These are phyloP conservation scores for Psidium guajava DNA, from an alignment of 345 rosid species.

Conservation along the genomic window DNA sequence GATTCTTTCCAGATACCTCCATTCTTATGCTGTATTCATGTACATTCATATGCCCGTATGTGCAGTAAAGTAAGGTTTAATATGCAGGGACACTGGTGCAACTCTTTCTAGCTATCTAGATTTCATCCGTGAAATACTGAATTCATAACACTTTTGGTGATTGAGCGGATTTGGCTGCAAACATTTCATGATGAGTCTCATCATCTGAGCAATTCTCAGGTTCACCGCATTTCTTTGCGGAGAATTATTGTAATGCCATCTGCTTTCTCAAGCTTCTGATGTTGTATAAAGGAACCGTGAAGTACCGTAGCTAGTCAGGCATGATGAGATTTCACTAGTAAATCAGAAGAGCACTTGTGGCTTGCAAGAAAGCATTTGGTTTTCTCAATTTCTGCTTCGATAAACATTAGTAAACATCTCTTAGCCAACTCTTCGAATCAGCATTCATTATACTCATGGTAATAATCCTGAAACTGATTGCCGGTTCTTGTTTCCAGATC, in stretches of 20 bases:
- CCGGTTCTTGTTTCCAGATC: constrained; percentile 22
- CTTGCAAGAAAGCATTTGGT: neutral
- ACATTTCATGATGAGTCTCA: neutral
- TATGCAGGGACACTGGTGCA: neutral
- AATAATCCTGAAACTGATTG: neutral
- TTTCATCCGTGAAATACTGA: neutral
- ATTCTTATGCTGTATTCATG: neutral
- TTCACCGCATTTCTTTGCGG: neutral
- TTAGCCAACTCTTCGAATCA: neutral
- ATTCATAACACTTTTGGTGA: neutral
- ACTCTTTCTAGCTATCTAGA: neutral
- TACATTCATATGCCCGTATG: neutral
- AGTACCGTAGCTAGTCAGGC: neutral
- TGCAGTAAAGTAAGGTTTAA: neutral
- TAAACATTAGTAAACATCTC: neutral
- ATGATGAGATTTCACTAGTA: neutral
- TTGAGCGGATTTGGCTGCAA: neutral
- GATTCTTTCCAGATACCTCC: neutral
- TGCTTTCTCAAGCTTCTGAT: neutral
- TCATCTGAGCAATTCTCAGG: neutral
- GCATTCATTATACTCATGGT: neutral
- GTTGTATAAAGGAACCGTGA: neutral
- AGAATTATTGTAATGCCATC: neutral
- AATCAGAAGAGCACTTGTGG: neutral
- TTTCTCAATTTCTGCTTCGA: neutral